These are phyloP conservation scores for Linum lewisii DNA, from an alignment of 345 rosid genomes.

Conservation along the genomic window DNA sequence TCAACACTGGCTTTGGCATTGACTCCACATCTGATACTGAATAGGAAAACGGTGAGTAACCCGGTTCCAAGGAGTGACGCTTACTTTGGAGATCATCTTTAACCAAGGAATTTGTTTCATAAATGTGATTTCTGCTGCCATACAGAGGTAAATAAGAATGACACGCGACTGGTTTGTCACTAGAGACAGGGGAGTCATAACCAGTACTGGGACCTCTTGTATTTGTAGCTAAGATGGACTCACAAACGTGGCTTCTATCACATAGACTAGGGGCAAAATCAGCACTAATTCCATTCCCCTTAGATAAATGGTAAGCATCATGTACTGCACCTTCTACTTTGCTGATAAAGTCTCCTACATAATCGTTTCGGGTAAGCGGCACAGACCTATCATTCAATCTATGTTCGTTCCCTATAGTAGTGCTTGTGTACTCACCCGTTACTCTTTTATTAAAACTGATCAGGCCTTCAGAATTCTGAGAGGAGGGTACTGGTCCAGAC, in stretches of 20 bases:
- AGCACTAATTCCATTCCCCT: background rate
- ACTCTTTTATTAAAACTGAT: constrained; percentile 13
- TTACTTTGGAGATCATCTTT: too few species aligned
- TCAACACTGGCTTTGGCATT: background rate
- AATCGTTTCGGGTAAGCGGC: constrained; percentile 12
- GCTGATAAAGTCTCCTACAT: constrained; percentile 11
- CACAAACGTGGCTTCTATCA: background rate
- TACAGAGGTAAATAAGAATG: constrained; percentile 11
- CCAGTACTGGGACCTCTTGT: constrained; percentile 20
- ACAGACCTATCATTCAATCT: constrained; percentile 8
- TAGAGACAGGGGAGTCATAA: constrained; percentile 10
- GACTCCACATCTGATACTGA: background rate
- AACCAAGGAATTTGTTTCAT: background rate
- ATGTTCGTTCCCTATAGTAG: constrained; percentile 16
- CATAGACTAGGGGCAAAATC: background rate
- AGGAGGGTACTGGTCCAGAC: constrained; percentile 8
- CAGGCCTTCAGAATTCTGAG: constrained; percentile 12
- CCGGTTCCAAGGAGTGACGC: too few species aligned
- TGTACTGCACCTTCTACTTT: constrained; percentile 7
- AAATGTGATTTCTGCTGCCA: constrained; percentile 6
- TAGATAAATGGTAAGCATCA: background rate
- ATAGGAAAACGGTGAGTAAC: background rate
- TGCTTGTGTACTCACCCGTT: constrained; percentile 16
- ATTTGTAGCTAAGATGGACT: background rate
- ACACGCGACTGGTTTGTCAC: constrained; percentile 7